A percentile compares a stretch with the other conserved stretches of the same genome.
phyloP scores from a whole-genome alignment of 768 basidiomycete genomes.

The Termitomyces sp. region DNA sequence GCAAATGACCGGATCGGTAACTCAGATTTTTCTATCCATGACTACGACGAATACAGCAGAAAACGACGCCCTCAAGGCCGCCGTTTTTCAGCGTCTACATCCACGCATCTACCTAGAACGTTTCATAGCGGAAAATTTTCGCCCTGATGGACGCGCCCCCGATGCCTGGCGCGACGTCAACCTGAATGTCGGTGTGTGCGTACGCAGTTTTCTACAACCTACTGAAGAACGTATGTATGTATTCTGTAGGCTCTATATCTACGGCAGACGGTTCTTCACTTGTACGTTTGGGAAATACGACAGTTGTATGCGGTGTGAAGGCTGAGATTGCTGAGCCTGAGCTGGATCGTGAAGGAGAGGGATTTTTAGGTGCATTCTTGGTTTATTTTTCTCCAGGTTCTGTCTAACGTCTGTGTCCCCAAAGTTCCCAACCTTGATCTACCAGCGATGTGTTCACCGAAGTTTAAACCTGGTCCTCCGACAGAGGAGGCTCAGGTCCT shows the following conservation, averaged over 20 bases:
- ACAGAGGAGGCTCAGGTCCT: slow-evolving; percentile 91
- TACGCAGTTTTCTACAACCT: background rate
- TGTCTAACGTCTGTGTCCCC: background rate
- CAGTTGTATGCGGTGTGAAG: slow-evolving; percentile 93
- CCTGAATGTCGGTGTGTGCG: slow-evolving; percentile 71
- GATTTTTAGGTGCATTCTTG: slow-evolving; percentile 70
- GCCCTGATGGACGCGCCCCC: slow-evolving; percentile 82
- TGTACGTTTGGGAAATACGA: slow-evolving; percentile 89
- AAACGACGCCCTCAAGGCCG: slow-evolving; percentile 40
- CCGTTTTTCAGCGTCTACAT: slow-evolving; percentile 84
- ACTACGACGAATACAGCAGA: slow-evolving; percentile 17
- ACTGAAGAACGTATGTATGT: slow-evolving; percentile 8
- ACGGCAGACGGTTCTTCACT: slow-evolving; percentile 94
- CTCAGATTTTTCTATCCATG: slow-evolving; percentile 8
- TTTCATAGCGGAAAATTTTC: slow-evolving; percentile 71
- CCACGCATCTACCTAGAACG: slow-evolving; percentile 85
- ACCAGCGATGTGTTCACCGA: slow-evolving; percentile 88
- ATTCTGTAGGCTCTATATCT: slow-evolving; percentile 77
- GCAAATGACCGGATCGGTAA: slow-evolving; percentile 2
- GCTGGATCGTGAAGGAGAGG: slow-evolving; percentile 66
- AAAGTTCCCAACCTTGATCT: slow-evolving; percentile 94
- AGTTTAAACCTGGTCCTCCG: slow-evolving; percentile 95
- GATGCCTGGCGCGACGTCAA: slow-evolving; percentile 70
- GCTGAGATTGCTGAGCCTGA: slow-evolving; percentile 94
- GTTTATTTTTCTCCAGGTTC: background rate